Base-by-base conservation (phyloP, 768 basidiomycete species). In the Lentinula raphanica region DNA sequence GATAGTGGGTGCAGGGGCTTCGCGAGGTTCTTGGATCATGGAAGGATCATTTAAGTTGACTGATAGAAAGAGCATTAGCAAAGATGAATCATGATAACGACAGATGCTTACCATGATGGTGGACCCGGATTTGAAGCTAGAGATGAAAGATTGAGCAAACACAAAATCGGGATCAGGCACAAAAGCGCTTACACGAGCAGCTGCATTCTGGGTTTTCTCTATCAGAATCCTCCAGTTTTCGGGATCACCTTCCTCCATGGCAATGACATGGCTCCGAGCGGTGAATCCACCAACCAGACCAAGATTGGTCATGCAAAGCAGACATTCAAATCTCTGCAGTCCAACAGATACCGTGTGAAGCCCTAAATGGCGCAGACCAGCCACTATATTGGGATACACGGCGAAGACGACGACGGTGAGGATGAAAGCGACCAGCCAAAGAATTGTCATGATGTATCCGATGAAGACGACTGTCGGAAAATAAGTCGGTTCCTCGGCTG, bases 381-480 rank as follows among this genome's bases (percentile, higher is more conserved):
- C 58, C 1, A 66, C 62, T 21, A 59, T 49, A 29, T 55, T 49
- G 13, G 59, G 49, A 46, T 64, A 56, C 2, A 59, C 56, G 3
- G 65, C 65, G 44, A 69, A 62, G 44, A 71, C 64, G 39, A 66
- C 60, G 12, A 68, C 60, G 21, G 70, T 69, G 49, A 66, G 49
- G 29, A 72, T 67, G 56, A 68, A 68, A 28, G 70, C 67, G 17
- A 63, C 65, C 13, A 72, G 59, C 71, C 71, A 73, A n/a, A 69
- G 56, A 15, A 67, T 5, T 31, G 69, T 63, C 38, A 72, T 58
- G 2, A 74, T 62, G 58, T 71, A 71, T 3, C 65, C 69, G 29
- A 63, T 67, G 45, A 73, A 62, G 48, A 72, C 51, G 27, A 62
- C 60, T 1, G 71, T 72, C 5, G 68, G 70, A 58, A 71, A 74